A percentile compares a stretch with the other conserved stretches of the same genome.
Evolutionary conservation across 805 yeast genomes (phyloP).

Genomic region (Teunomyces panamensis): DNA sequence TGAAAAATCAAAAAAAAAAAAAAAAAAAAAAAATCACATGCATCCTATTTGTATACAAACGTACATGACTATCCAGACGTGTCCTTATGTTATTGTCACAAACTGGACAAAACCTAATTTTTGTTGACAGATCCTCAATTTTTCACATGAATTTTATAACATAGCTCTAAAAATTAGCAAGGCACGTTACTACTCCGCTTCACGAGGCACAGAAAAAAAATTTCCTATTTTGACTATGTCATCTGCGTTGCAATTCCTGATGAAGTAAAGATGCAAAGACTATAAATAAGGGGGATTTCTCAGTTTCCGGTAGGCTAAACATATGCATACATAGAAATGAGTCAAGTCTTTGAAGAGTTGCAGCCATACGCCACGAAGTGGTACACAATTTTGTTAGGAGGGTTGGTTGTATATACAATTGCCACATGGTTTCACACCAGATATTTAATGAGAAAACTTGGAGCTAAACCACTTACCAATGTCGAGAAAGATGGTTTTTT

Average conservation of each 20-base stretch:
- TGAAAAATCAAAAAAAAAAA: no score
- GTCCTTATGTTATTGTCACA: no score
- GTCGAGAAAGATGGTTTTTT: constrained; percentile 8
- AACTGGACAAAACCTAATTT: background rate
- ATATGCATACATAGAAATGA: background rate
- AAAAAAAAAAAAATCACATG: background rate
- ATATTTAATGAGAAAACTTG: constrained; percentile 4
- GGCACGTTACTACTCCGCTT: background rate
- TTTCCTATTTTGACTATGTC: constrained; percentile 1
- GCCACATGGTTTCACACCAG: background rate
- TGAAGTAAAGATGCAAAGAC: background rate
- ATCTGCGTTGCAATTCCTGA: background rate
- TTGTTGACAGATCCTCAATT: background rate
- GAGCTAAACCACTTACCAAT: constrained; percentile 9
- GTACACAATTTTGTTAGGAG: constrained; percentile 2
- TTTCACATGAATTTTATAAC: background rate
- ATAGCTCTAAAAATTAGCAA: background rate
- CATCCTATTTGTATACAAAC: background rate
- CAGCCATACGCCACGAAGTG: constrained; percentile 3
- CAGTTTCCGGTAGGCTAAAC: background rate
- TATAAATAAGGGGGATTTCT: background rate
- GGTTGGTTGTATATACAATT: background rate
- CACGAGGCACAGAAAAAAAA: background rate
- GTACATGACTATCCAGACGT: no score
- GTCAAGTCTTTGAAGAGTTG: background rate